phyloP scores from a whole-genome alignment of 805 yeast genomes.

The Metschnikowia peoriensis region DNA sequence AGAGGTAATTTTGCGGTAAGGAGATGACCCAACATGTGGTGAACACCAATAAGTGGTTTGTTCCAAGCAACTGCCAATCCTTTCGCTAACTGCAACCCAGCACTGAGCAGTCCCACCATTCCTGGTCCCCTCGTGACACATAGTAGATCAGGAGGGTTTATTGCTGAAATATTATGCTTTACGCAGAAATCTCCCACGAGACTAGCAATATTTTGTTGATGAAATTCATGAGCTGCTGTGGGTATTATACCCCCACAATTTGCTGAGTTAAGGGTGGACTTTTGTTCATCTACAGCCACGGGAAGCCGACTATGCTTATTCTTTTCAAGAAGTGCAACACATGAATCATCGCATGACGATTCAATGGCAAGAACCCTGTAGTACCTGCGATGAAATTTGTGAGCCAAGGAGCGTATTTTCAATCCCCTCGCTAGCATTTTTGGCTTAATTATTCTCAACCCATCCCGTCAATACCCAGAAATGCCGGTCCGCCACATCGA shows the following conservation, averaged over 20 bases:
- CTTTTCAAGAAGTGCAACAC: slow-evolving; percentile 75
- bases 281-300: slow-evolving; percentile 54
- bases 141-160: slow-evolving; percentile 61
- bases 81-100: slow-evolving; percentile 80
- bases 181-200: slow-evolving; percentile 47
- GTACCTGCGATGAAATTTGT: neutral
- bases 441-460: neutral
- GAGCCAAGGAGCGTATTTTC: neutral
- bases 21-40: slow-evolving; percentile 95
- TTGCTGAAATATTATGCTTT: slow-evolving; percentile 28
- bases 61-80: slow-evolving; percentile 80
- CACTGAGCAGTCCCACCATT: slow-evolving; percentile 83
- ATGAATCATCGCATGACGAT: slow-evolving; percentile 93
- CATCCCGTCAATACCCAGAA: no score
- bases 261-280: slow-evolving; percentile 63
- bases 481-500: no score
- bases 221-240: slow-evolving; percentile 77
- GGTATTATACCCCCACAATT: slow-evolving; percentile 85
- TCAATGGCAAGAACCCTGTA: slow-evolving; percentile 84
- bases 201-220: slow-evolving; percentile 55
- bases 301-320: slow-evolving; percentile 37
- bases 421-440: slow-evolving; percentile 2
- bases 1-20: slow-evolving; percentile 45
- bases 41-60: slow-evolving; percentile 82
- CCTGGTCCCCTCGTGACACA: slow-evolving; percentile 97